Base-by-base conservation (phyloP, 2,329 filamentous ascomycete species). In the Penicillium frequentans region DNA sequence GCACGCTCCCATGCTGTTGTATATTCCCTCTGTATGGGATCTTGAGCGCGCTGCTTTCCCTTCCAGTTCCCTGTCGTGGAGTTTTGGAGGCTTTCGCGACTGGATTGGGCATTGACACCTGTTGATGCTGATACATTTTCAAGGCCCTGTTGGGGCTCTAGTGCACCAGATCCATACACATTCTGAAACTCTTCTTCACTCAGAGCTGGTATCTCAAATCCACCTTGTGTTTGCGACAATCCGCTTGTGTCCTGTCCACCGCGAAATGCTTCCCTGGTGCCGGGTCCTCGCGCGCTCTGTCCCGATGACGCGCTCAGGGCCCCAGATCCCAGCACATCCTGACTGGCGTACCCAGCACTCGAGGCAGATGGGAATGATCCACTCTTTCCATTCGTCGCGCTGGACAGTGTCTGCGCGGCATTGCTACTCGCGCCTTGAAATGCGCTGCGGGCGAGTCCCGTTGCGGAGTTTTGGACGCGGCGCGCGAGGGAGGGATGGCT, bases 391-490 rank as follows among this genome's bases (percentile, higher is more conserved):
- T 57, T 56, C 6, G 61, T 61, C 64, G 57, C 58, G 59, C 43
- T 52, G 47, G 39, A 64, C 54, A 63, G 58, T n/a, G 63, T 62
- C 9, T 62, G 52, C 24, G 63, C 55, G 11, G 63, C 51, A 50
- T 66, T 61, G 7, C 55, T 26, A 19, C 54, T 31, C 2, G 62
- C 26, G 48, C 59, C 56, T 29, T 62, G 56, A 43, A 77, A 65
- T 19, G 68, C 60, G 57, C 64, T 69, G 14, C 66, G 68, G 24
- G 72, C 61, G 29, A 77, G 64, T 5, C 63, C 63, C n/a, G 62
- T 64, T 51, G 75, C 75, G 19, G 75, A 77, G 56, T 68, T 64
- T 57, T 71, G 67, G 55, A 70, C 63, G 50, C 64, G 64, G 47
- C 39, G 51, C 50, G 69, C 54, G 11, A 75, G 54, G 8, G 69